Conservation (phyloP, 2,329 filamentous ascomycete species). For the Lasiodiplodia sp. region DNA sequence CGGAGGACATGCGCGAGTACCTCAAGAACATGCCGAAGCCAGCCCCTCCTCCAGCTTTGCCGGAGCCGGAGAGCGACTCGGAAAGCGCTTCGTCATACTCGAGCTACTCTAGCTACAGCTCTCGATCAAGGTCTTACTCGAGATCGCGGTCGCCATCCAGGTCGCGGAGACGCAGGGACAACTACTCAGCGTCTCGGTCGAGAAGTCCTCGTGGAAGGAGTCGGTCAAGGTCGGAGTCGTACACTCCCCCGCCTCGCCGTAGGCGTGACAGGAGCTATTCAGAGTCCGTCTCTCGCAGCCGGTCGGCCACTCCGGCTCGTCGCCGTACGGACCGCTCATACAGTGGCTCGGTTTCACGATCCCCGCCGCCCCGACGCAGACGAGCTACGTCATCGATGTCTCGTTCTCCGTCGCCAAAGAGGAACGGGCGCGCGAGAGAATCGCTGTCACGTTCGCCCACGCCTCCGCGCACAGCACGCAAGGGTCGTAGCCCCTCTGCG, state of each 20-base stretch:
- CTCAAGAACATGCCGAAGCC: constrained; percentile 91
- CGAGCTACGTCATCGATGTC: constrained; percentile 34
- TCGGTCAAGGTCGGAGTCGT: constrained; percentile 24
- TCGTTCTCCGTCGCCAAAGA: constrained; percentile 16
- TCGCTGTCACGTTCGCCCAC: constrained; percentile 31
- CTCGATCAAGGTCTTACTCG: constrained; percentile 32
- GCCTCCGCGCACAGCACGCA: constrained; percentile 24
- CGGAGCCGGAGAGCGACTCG: constrained; percentile 44
- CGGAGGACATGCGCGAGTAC: constrained; percentile 92
- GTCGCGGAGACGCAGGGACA: constrained; percentile 17
- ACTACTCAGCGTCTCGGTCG: constrained; percentile 23
- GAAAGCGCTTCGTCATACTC: constrained; percentile 43
- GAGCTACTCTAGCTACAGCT: constrained; percentile 38
- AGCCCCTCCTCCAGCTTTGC: constrained; percentile 66
- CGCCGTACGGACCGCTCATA: constrained; percentile 25
- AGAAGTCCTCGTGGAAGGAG: constrained; percentile 23
- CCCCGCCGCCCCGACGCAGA: constrained; percentile 34
- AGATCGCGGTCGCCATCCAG: constrained; percentile 30
- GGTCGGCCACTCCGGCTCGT: constrained; percentile 35
- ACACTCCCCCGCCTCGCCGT: constrained; percentile 29
- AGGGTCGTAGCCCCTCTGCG: constrained; percentile 20
- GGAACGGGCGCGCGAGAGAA: constrained; percentile 15
- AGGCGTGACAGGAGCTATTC: constrained; percentile 26
- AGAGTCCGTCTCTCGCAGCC: constrained; percentile 33
- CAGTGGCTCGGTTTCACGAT: constrained; percentile 32